A percentile compares a stretch with the other conserved stretches of the same genome.
phyloP scores from a whole-genome alignment of 306 rosid species.

The Nissolia schottii region DNA sequence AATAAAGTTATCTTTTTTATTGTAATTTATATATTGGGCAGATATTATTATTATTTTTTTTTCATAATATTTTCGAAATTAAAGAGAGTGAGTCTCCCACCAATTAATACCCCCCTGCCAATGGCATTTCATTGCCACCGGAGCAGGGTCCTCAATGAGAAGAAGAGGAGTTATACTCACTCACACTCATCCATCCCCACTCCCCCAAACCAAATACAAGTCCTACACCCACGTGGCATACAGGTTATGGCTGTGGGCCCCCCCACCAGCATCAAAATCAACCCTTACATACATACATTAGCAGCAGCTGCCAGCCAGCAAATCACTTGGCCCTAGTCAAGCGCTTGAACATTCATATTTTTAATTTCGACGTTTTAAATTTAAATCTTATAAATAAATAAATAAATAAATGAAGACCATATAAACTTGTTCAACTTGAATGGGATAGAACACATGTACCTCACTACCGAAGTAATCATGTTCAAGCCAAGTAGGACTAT shows the following conservation, averaged over 20 bases:
- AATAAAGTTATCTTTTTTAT: no score
- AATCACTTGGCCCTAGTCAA: background rate
- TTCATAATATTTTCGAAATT: no score
- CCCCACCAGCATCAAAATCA: conserved; percentile 27
- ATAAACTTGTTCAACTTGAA: no score
- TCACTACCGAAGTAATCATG: no score
- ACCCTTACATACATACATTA: background rate
- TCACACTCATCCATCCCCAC: background rate
- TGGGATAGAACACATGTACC: no score
- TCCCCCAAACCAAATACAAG: background rate
- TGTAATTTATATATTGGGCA: no score
- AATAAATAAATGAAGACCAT: no score
- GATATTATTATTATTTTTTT: no score
- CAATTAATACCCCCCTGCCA: conserved; percentile 14
- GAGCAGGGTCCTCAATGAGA: conserved; percentile 14
- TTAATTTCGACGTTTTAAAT: no score
- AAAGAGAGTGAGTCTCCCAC: background rate
- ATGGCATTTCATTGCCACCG: background rate
- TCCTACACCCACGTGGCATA: conserved; percentile 35
- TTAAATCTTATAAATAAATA: no score
- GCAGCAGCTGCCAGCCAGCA: background rate
- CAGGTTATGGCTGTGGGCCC: background rate
- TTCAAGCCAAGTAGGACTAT: no score
- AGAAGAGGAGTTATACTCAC: background rate
- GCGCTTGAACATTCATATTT: background rate